Base-by-base conservation (phyloP, 2,329 filamentous ascomycete genomes). In the Metarhizium guizhouense region DNA sequence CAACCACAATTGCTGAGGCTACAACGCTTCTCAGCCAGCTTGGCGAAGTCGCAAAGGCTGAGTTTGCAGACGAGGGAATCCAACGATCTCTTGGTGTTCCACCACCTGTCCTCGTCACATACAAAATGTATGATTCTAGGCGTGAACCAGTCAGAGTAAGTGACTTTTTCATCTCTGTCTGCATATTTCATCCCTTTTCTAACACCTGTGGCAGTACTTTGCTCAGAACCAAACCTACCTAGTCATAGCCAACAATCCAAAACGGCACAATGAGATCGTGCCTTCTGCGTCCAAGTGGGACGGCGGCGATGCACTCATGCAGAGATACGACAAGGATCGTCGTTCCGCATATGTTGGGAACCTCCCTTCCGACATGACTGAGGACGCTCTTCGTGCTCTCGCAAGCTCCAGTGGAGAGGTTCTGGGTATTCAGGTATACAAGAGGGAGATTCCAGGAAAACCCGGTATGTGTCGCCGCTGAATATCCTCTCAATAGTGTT, bases 61-160 rank as follows among this genome's bases (percentile, higher is more conserved):
- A 76, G 55, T 53, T 62, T 10, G 59, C 80, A 6, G 64, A 69
- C 20, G 47, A 60, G 0, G 59, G 70, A 3, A 62, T 71, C 8
- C 70, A 71, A 42, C 58, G 65, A 1, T 60, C 63, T 6, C 66
- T 75, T 54, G 61, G 64, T 0, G 62, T 77, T 7, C 67, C 70
- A 6, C 65, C 65, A 11, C 67, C 72, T 2, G 70, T 81, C 2
- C 59, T 81, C 5, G 73, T 82, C 34, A 72, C 76, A 30, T 84
- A 78, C 58, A 67, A 71, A 45, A 72, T 71, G 59, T 84, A 80
- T 52, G 77, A 83, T 57, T 68, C 75, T 3, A 69, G 67, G 29
- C 74, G 81, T 25, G 74, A 81, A 56, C 73, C 81, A 4, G 68
- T 75, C 34, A 62, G 68, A 30, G 79, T 81, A 68, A 70, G 77